These are phyloP conservation scores for Zalaria sp. DNA, from an alignment of 2,329 filamentous ascomycete genomes.

Conservation along the genomic window DNA sequence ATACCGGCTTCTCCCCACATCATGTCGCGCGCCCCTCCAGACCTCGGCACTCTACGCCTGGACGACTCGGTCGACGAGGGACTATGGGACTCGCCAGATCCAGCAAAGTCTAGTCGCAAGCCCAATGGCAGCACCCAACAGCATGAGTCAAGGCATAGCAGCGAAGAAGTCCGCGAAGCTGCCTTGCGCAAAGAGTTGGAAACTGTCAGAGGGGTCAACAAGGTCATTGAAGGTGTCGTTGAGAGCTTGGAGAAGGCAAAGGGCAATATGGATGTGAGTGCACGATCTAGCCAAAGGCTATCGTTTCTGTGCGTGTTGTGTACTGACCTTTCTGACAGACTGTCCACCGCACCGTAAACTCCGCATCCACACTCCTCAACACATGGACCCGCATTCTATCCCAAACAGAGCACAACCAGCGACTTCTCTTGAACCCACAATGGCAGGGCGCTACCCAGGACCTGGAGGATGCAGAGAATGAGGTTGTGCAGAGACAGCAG, in stretches of 20 bases:
- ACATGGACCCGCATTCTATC: slow-evolving; percentile 94
- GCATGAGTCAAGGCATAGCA: slow-evolving; percentile 24
- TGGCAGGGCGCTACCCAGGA: slow-evolving; percentile 88
- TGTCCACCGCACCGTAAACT: slow-evolving; percentile 71
- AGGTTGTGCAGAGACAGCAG: slow-evolving; percentile 58
- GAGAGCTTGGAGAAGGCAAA: slow-evolving; percentile 57
- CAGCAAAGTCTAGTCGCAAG: neutral
- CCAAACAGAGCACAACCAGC: slow-evolving; percentile 94
- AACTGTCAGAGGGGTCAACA: slow-evolving; percentile 73
- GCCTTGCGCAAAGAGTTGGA: slow-evolving; percentile 67
- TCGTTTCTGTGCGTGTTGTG: too few species aligned
- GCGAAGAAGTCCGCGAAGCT: slow-evolving; percentile 56
- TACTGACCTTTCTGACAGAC: slow-evolving; percentile 36
- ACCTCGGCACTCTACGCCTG: slow-evolving; percentile 26
- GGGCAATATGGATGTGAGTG: slow-evolving; percentile 57
- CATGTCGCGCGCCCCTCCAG: slow-evolving; percentile 7
- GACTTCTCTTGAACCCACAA: slow-evolving; percentile 70
- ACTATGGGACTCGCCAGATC: slow-evolving; percentile 40
- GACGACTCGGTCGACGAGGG: slow-evolving; percentile 43
- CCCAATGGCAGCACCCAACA: neutral
- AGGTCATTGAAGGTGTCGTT: slow-evolving; percentile 67
- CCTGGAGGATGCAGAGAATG: slow-evolving; percentile 71
- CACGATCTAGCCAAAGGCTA: too few species aligned
- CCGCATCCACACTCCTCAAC: slow-evolving; percentile 78
- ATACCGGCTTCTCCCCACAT: too few species aligned